A percentile compares a stretch with the other conserved stretches of the same genome.
These are phyloP conservation scores for Agastache rugosa DNA, from an alignment of 257 asterid genomes.

Conservation along the genomic window DNA sequence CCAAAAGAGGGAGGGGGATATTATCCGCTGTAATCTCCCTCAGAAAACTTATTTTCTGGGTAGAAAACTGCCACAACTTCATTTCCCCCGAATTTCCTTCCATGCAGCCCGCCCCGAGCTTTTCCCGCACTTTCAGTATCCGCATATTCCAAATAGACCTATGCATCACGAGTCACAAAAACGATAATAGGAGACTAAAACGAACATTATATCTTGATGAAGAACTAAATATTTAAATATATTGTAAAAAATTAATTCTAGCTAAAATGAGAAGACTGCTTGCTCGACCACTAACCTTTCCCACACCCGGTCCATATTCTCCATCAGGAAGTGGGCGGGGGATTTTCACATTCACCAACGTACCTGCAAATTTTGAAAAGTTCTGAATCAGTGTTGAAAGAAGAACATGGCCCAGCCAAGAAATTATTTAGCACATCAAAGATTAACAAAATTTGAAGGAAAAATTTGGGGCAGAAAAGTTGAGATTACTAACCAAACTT, in stretches of 20 bases:
- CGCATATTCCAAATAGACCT: conserved; percentile 81
- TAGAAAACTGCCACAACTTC: conserved; percentile 83
- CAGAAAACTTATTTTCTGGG: conserved; percentile 76
- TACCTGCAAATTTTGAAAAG: conserved; percentile 55
- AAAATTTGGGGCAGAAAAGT: not conserved
- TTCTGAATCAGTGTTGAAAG: not conserved
- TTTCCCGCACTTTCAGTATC: conserved; percentile 78
- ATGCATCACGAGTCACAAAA: not conserved
- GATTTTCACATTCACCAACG: conserved; percentile 72
- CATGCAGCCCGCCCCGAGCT: conserved; percentile 81
- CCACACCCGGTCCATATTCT: conserved; percentile 81
- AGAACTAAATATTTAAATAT: not conserved
- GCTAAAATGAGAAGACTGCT: not conserved
- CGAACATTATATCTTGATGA: not conserved
- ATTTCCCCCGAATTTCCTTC: conserved; percentile 91
- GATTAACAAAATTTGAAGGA: not conserved
- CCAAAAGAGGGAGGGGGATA: not conserved
- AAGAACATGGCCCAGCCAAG: not conserved
- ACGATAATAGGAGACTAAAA: not conserved
- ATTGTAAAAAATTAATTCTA: not conserved
- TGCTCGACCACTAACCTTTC: conserved; percentile 66
- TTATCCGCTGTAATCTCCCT: conserved; percentile 81
- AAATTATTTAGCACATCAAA: conserved; percentile 1
- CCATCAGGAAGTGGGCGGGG: conserved; percentile 85
- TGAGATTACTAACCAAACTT: conserved; percentile 53